Evolutionary conservation across 345 rosid species (phyloP), one percentile per base, ranked within the genome.

Genomic region (Physaria fendleri): DNA sequence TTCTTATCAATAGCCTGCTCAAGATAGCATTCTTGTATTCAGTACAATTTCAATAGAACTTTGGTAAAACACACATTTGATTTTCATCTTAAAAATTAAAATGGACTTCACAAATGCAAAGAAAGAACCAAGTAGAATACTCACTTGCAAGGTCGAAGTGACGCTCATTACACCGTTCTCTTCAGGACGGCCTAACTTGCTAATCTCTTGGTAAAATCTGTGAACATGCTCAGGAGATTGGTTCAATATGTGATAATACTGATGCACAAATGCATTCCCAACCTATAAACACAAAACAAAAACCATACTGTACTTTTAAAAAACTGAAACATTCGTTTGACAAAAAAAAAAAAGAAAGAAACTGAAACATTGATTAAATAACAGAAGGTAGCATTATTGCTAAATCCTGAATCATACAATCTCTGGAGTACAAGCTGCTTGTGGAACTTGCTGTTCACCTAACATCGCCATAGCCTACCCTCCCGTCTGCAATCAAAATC

Each of bases 191-290:
- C 99, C 92, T 71, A 94, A 88, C 84, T 83, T 90, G 62, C 97
- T 94, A 23, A 48, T 44, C 66, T 90, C 97, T 68, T 94, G 99
- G 75, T 94, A 94, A 82, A 94, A 94, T 13, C 85, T 78, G 64
- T 90, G 92, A 56, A 90, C 99, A 56, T 75, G 85, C 71, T 80
- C 82, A 1, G 99, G 97, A 0, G 99, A 90, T 44, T 94, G 92
- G 63, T 84, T 90, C 77, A 87, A 55, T 41, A 94, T 87, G 45
- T 67, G 84, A 83, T 90, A 94, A 71, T 94, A 94, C 51, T 90
- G 99, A 62, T 84, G 96, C 52, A 87, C 99, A 74, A 94, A 94
- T 2, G 97, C 96, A 76, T 85, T 85, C 16, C 92, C 96, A 38
- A 94, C 95, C 99, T 93, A 68, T 69, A 37, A 29, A 58, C 6